These are phyloP conservation scores for Oryza glumipatula DNA, from an alignment of 176 grass and related monocot species.

Conservation along the genomic window DNA sequence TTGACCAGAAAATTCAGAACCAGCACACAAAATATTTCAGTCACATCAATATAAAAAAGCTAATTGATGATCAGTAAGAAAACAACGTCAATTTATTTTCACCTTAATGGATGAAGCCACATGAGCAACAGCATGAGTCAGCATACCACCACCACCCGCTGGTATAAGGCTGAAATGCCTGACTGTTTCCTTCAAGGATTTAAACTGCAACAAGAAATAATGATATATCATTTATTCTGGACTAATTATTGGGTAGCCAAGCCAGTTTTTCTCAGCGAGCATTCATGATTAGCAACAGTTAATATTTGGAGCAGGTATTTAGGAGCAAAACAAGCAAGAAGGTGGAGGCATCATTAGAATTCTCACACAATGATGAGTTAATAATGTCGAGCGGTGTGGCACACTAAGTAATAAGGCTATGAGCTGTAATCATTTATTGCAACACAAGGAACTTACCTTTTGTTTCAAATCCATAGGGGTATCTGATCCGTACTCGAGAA, in stretches of 20 bases:
- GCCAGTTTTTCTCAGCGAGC: conserved; percentile 13
- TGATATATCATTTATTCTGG: background rate
- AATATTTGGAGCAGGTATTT: conserved; percentile 2
- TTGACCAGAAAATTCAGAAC: conserved; percentile 24
- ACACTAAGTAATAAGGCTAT: conserved; percentile 18
- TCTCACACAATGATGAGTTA: background rate
- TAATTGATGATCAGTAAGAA: conserved; percentile 12
- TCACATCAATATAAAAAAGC: conserved; percentile 2
- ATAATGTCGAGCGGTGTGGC: background rate
- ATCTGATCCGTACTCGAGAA: conserved; percentile 72
- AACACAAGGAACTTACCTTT: conserved; percentile 61
- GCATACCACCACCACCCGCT: conserved; percentile 74
- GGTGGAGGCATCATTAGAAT: background rate
- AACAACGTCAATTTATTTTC: conserved; percentile 25
- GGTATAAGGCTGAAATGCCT: conserved; percentile 97
- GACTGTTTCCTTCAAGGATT: conserved; percentile 75
- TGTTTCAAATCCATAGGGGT: conserved; percentile 75
- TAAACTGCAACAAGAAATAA: conserved; percentile 65
- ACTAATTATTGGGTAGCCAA: background rate
- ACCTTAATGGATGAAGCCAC: conserved; percentile 92
- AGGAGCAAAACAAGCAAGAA: conserved; percentile 10
- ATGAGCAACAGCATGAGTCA: conserved; percentile 83
- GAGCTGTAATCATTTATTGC: conserved; percentile 6
- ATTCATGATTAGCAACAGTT: conserved; percentile 28
- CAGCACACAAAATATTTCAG: conserved; percentile 22